Base-by-base conservation (phyloP, 1,139 yeast species). In the Yamadazyma triangularis region DNA sequence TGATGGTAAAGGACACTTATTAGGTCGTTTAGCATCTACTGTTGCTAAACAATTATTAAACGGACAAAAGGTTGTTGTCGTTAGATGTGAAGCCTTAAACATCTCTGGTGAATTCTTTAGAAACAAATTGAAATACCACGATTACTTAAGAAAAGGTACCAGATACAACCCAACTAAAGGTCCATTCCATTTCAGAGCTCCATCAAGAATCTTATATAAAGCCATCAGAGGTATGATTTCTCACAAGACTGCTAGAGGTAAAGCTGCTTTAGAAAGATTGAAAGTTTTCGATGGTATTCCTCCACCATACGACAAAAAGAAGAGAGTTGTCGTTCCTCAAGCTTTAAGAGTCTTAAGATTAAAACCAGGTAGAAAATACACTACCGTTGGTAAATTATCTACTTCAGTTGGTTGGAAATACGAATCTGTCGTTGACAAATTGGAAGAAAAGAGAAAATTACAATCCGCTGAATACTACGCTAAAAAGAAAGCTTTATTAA, bases 181-280 rank as follows among this genome's bases (percentile, higher is more conserved):
- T 77, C 97, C 97, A 66, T 93, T 91, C 97, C 99, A 91, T 72
- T 91, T 91, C 95, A 91, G 97, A 77, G 99, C 99, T 48, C 99
- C 98, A 71, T 88, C 97, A 48, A 88, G 97, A 79, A 88, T 91
- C 74, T 87, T 91, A 75, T 89, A 88, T 93, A 91, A 91, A 85
- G 96, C 98, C 63, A 73, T 91, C 70, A 86, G 96, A 71, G 99
- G 99, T 76, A 93, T 93, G 98, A 77, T 93, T 62, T 79, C 96
- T 67, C 98, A 91, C 91, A 91, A 93, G 87, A 91, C 98, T 54
- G 91, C 97, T 59, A 93, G 98, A 76, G 99, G 99, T 75, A 84
- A 86, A 78, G 97, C 98, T 65, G 99, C 99, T 61, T 74, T 91
- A 67, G 97, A 89, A 78, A 88, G 96, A 78, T 86, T 91, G 61